phyloP scores from a whole-genome alignment of 2,329 filamentous ascomycete genomes.

The Paecilomyces fulvus region DNA sequence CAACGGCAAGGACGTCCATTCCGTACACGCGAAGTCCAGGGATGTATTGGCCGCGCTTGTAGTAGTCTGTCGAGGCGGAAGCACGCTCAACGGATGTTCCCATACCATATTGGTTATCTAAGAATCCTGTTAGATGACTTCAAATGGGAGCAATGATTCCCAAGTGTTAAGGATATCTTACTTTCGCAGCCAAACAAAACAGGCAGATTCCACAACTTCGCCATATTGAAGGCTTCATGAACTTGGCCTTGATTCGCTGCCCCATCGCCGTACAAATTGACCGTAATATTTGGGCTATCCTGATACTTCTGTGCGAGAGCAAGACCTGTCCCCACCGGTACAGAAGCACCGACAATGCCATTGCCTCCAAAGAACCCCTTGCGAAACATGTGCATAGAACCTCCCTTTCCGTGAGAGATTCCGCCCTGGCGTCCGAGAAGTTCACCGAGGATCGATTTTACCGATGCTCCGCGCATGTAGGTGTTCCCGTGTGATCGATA shows the following conservation, averaged over 20 bases:
- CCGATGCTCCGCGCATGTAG: constrained; percentile 76
- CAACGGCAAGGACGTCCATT: constrained; percentile 93
- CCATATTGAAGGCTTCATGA: constrained; percentile 98
- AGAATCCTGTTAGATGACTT: neutral
- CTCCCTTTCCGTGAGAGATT: constrained; percentile 92
- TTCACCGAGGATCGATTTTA: constrained; percentile 86
- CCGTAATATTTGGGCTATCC: constrained; percentile 66
- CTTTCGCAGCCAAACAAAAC: constrained; percentile 92
- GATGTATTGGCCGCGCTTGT: constrained; percentile 98
- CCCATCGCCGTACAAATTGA: constrained; percentile 88
- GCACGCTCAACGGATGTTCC: constrained; percentile 84
- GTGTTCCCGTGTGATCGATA: constrained; percentile 96
- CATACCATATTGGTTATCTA: constrained; percentile 99
- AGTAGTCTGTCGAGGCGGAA: constrained; percentile 90
- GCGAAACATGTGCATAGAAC: constrained; percentile 97
- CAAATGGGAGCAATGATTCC: constrained; percentile 12
- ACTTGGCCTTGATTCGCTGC: constrained; percentile 96
- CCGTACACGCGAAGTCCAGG: constrained; percentile 95
- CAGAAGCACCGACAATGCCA: constrained; percentile 92
- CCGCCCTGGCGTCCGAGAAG: constrained; percentile 82
- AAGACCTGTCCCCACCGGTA: constrained; percentile 85
- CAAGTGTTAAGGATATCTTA: constrained; percentile 30
- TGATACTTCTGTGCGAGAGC: constrained; percentile 90
- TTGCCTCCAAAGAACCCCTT: constrained; percentile 94
- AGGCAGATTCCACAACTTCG: constrained; percentile 90